Base-by-base conservation (phyloP, 192 early-diverging fungal genomes). In the Kickxella alabastrina region DNA sequence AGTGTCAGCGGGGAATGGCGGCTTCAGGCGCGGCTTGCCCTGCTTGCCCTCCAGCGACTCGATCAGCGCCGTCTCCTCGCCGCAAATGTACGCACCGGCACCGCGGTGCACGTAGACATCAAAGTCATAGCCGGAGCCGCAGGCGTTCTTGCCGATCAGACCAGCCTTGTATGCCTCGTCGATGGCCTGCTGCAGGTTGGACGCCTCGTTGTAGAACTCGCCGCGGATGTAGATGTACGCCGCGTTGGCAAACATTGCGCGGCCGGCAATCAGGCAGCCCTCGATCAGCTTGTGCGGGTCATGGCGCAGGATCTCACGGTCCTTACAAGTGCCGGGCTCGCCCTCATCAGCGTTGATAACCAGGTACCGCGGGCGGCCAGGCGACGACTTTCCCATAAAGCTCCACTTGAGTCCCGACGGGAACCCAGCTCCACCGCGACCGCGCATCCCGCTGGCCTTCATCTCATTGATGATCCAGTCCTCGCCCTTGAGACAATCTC, bases 311-410 rank as follows among this genome's bases (percentile, higher is more conserved):
- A 93, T 96, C 77, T 98, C 95, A 55, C 95, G 87, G 68, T 93
- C 93, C 78, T 95, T 98, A 85, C 96, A 98, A 41, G 96, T 98
- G 36, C 93, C 92, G 6, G 96, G 96, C 75, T 98, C 95, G 55
- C 95, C 96, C 70, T 98, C 96, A 56, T 98, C 93, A 48, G 93
- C 92, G 70, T 98, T 98, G 60, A 98, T 86, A 21, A 97, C 93
- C 66, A 98, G 82, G 69, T 97, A 98, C 22, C 90, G 84, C 25
- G 96, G 94, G 65, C 85, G 83, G 43, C 85, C 88, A 43, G 88
- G 88, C 21, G 78, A 74, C 28, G 87, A 85, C 62, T 98, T 98
- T 78, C 95, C 96, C 94, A 98, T 95, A 69, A 98, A 98, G 64
- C 86, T 90, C 94, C 96, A 97, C 78, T 98, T 98, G 41, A 98